These are phyloP conservation scores for Cotoneaster glaucophyllus DNA, from an alignment of 306 rosid species.

Conservation along the genomic window DNA sequence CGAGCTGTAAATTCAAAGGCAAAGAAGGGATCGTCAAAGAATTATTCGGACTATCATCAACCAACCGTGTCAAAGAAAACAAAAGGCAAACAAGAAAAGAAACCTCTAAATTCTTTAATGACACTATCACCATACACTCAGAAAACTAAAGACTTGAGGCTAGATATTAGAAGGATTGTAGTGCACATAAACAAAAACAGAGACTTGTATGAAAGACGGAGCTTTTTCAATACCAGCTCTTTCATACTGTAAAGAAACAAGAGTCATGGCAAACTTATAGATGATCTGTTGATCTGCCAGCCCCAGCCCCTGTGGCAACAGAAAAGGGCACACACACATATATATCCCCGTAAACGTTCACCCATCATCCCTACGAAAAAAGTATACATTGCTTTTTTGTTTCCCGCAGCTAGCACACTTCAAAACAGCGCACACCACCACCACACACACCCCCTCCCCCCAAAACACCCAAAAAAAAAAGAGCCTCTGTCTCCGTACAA, in stretches of 20 bases:
- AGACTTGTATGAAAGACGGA: neutral
- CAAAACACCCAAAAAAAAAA: too few species aligned
- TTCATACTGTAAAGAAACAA: neutral
- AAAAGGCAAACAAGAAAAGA: neutral
- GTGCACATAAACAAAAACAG: neutral
- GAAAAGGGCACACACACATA: neutral
- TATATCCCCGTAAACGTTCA: neutral
- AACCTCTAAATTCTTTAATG: neutral
- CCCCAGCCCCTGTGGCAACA: neutral
- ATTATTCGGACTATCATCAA: neutral
- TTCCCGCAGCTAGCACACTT: neutral
- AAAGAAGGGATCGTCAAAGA: neutral
- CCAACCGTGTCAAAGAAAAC: neutral
- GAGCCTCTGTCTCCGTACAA: neutral
- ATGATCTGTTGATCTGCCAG: neutral
- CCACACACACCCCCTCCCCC: too few species aligned
- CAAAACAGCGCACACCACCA: too few species aligned
- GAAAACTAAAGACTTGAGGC: neutral
- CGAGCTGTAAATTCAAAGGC: slow-evolving; percentile 43
- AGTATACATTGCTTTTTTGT: neutral
- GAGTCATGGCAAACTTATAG: neutral
- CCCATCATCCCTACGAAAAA: neutral
- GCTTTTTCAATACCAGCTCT: neutral
- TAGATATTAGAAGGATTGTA: neutral
- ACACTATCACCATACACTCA: neutral